phyloP scores from a whole-genome alignment of 2,329 filamentous ascomycete species.

The Phoma sp. region DNA sequence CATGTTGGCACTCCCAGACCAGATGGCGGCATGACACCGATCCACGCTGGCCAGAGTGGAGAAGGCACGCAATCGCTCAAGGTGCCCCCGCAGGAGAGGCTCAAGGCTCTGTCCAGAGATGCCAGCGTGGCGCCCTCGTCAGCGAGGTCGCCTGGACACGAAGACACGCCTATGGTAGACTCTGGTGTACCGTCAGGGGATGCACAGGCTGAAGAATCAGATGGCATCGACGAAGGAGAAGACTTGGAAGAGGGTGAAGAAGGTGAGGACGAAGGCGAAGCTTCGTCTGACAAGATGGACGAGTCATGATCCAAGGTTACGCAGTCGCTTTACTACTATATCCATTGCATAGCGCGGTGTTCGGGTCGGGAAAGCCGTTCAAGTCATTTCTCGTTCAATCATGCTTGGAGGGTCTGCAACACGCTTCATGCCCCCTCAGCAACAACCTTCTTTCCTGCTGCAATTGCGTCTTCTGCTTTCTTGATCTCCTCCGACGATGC shows the following conservation, averaged over 20 bases:
- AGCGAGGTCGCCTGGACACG: conserved; percentile 29
- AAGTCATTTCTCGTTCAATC: conserved; percentile 10
- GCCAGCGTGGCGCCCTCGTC: conserved; percentile 37
- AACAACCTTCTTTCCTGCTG: conserved; percentile 46
- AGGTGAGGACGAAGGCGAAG: conserved; percentile 38
- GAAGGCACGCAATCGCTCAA: conserved; percentile 37
- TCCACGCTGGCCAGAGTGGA: conserved; percentile 44
- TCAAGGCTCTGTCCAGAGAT: conserved; percentile 40
- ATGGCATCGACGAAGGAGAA: conserved; percentile 42
- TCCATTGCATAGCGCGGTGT: conserved; percentile 46
- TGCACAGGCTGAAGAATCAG: conserved; percentile 39
- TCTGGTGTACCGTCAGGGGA: conserved; percentile 29
- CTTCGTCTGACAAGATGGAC: conserved; percentile 36
- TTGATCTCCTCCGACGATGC: conserved; percentile 52
- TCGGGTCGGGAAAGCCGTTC: conserved; percentile 18
- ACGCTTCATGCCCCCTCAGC: conserved; percentile 41
- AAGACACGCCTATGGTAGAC: conserved; percentile 44
- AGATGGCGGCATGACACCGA: conserved; percentile 50
- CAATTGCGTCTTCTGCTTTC: conserved; percentile 52
- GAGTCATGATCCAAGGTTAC: conserved; percentile 27
- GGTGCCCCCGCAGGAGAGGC: conserved; percentile 40
- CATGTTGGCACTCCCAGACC: conserved; percentile 54
- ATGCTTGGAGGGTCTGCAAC: conserved; percentile 18
- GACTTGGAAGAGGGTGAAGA: conserved; percentile 42
- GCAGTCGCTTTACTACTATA: conserved; percentile 4